phyloP scores from a whole-genome alignment of 2,329 filamentous ascomycete species.

The Pseudogymnoascus sp. region DNA sequence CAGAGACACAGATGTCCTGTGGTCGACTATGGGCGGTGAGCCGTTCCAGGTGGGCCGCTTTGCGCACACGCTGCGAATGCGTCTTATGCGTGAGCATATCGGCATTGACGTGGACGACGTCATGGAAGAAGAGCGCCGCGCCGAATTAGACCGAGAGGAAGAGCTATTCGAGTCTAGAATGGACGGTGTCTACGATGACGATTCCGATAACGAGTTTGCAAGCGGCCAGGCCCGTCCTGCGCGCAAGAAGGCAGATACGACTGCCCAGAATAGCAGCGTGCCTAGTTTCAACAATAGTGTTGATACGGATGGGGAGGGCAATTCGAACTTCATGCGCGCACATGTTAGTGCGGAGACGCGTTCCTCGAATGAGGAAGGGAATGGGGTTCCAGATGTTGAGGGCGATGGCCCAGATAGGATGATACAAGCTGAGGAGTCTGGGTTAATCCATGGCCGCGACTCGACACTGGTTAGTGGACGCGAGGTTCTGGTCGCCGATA shows the following conservation, averaged over 20 bases:
- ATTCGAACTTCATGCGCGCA: slow-evolving; percentile 28
- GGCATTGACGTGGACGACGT: slow-evolving; percentile 93
- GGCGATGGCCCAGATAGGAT: slow-evolving; percentile 73
- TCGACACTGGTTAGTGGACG: slow-evolving; percentile 59
- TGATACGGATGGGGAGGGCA: slow-evolving; percentile 33
- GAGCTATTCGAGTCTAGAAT: slow-evolving; percentile 51
- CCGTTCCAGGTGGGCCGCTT: slow-evolving; percentile 89
- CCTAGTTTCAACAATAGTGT: slow-evolving; percentile 72
- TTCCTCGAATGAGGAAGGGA: slow-evolving; percentile 53
- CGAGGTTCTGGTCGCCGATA: slow-evolving; percentile 63
- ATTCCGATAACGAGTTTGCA: slow-evolving; percentile 22
- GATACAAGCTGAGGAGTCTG: slow-evolving; percentile 55
- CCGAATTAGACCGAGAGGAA: slow-evolving; percentile 52
- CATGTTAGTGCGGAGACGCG: slow-evolving; percentile 40
- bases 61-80: slow-evolving; percentile 84
- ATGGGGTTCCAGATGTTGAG: slow-evolving; percentile 63
- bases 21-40: slow-evolving; percentile 82
- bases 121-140: slow-evolving; percentile 67
- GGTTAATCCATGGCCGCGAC: slow-evolving; percentile 59
- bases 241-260: slow-evolving; percentile 44
- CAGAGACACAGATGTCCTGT: slow-evolving; percentile 85
- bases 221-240: slow-evolving; percentile 1
- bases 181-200: slow-evolving; percentile 54
- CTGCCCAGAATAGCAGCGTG: slow-evolving; percentile 42
- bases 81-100: slow-evolving; percentile 92